Evolutionary conservation across 257 asterid species (phyloP).

Genomic region (Thymus mandschuricus): DNA sequence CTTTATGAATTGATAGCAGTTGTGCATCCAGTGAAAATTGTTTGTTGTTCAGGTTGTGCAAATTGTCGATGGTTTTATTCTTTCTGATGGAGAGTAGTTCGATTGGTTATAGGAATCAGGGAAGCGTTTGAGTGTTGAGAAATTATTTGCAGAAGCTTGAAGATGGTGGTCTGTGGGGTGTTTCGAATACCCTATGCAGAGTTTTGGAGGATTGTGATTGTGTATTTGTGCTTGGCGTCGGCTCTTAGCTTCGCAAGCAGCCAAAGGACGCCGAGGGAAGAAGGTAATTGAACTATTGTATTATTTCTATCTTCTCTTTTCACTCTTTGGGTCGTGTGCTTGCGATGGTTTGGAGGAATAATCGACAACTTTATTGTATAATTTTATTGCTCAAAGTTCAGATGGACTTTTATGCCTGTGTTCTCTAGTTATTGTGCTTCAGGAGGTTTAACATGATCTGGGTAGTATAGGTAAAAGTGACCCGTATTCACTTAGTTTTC

Average conservation of each 20-base stretch:
- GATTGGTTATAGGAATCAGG: conserved; percentile 32
- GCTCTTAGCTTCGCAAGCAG: conserved; percentile 44
- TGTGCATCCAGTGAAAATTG: not conserved
- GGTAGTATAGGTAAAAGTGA: not conserved
- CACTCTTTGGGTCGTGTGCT: not conserved
- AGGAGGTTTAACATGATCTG: not conserved
- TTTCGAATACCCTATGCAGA: conserved; percentile 25
- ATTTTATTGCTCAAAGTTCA: not conserved
- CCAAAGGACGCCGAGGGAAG: conserved; percentile 64
- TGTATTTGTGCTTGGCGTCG: conserved; percentile 50
- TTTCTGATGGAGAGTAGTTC: too few relatives aligned
- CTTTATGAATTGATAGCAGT: not conserved
- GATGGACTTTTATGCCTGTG: not conserved
- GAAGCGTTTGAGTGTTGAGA: conserved; percentile 27
- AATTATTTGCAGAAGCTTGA: too few relatives aligned
- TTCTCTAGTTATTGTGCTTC: not conserved
- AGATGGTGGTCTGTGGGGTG: conserved; percentile 33
- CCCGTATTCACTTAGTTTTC: not conserved
- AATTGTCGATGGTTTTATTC: not conserved
- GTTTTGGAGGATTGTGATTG: conserved; percentile 35
- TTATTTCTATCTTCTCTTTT: conserved; percentile 1
- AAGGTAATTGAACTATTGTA: conserved; percentile 44
- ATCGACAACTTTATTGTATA: not conserved
- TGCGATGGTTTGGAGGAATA: conserved; percentile 3
- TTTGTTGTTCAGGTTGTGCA: not conserved